These are phyloP conservation scores for Pyrenochaeta sp. DNA, from an alignment of 2,329 filamentous ascomycete species.

Conservation along the genomic window DNA sequence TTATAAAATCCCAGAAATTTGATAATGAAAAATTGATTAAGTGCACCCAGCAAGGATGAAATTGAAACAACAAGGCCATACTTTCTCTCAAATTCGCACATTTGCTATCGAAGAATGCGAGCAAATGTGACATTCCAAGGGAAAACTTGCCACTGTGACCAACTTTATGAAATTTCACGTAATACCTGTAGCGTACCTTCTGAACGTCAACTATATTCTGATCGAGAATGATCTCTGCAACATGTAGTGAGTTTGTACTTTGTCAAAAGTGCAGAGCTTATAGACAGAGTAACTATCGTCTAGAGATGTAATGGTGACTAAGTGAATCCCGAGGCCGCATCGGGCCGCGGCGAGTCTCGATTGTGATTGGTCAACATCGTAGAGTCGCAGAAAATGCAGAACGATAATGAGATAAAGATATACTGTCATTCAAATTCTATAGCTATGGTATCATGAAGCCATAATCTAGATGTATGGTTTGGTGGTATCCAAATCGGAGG, in stretches of 20 bases:
- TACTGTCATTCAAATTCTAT: slow-evolving; percentile 4
- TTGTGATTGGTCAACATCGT: slow-evolving; percentile 10
- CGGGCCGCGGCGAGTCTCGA: slow-evolving; percentile 14
- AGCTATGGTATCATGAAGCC: slow-evolving; percentile 5
- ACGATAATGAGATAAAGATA: not conserved
- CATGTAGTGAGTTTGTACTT: not conserved
- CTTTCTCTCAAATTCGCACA: not conserved
- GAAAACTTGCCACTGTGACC: not conserved
- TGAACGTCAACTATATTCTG: not conserved
- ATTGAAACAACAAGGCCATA: not conserved
- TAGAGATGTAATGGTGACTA: slow-evolving; percentile 15
- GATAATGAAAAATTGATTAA: too few species aligned
- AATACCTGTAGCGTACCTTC: not conserved
- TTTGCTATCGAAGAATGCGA: not conserved
- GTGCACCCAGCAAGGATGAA: not conserved
- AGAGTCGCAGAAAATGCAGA: not conserved
- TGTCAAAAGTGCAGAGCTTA: not conserved
- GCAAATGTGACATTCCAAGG: not conserved
- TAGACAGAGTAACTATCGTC: not conserved
- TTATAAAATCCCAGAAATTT: too few species aligned
- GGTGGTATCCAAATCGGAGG: not conserved
- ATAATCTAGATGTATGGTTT: not conserved
- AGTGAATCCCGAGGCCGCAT: slow-evolving; percentile 10
- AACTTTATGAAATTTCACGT: not conserved
- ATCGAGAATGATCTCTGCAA: not conserved